Evolutionary conservation across 2,329 filamentous ascomycete species (phyloP).

Genomic region (Ceratocystis papillata): DNA sequence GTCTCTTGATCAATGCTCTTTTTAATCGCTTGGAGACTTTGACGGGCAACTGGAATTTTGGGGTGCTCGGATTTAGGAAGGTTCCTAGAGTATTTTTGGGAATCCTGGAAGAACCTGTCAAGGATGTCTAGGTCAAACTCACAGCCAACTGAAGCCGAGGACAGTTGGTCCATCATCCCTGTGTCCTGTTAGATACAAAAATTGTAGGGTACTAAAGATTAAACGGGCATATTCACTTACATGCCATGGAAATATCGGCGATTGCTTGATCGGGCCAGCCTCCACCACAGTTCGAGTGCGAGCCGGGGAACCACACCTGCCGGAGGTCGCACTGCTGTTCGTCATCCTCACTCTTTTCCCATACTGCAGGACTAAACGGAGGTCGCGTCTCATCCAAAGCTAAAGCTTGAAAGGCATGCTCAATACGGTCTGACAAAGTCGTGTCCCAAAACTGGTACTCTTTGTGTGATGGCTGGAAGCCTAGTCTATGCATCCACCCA

Average conservation of each 20-base stretch:
- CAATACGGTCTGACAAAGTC: conserved; percentile 41
- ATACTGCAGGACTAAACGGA: conserved; percentile 46
- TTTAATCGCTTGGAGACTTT: conserved; percentile 25
- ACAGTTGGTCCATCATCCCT: conserved; percentile 49
- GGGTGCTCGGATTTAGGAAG: conserved; percentile 38
- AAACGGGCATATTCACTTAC: conserved; percentile 28
- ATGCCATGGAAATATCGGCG: conserved; percentile 34
- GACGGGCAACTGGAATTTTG: conserved; percentile 39
- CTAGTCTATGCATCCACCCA: conserved; percentile 37
- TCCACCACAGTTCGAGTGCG: conserved; percentile 60
- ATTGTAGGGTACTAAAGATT: neutral
- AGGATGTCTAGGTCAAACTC: conserved; percentile 38
- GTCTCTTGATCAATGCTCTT: neutral
- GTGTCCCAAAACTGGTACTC: conserved; percentile 47
- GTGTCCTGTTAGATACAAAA: neutral
- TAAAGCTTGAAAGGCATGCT: conserved; percentile 50
- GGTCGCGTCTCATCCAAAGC: conserved; percentile 47
- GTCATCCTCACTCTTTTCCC: conserved; percentile 34
- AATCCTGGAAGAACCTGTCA: conserved; percentile 27
- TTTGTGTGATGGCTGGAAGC: conserved; percentile 37
- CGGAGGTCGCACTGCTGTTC: conserved; percentile 33
- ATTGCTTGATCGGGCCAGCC: conserved; percentile 46
- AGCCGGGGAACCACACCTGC: conserved; percentile 58
- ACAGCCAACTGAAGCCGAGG: conserved; percentile 37
- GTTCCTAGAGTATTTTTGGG: conserved; percentile 30